Evolutionary conservation across 2,329 filamentous ascomycete species (phyloP).

Genomic region (Corinectria fuckeliana): DNA sequence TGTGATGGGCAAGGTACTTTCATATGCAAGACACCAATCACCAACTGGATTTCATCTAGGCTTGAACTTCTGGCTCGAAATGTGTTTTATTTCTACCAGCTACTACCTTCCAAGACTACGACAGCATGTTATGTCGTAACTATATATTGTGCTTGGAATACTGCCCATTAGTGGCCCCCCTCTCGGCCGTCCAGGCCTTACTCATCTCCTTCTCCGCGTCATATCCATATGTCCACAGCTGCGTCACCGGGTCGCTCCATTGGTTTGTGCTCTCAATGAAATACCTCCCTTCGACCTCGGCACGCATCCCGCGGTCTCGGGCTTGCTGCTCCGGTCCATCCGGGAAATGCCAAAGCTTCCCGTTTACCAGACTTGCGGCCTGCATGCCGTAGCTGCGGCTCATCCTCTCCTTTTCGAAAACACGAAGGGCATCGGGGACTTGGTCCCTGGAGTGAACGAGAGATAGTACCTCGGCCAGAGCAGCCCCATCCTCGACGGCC

Average conservation of each 20-base stretch:
- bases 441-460: constrained; percentile 36
- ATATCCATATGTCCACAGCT: constrained; percentile 57
- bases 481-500: constrained; percentile 51
- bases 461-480: constrained; percentile 43
- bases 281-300: constrained; percentile 46
- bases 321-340: constrained; percentile 51
- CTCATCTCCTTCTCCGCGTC: constrained; percentile 49
- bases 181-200: neutral
- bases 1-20: too few species aligned
- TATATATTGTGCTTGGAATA: neutral
- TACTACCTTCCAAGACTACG: too few species aligned
- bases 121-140: neutral
- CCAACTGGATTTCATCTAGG: too few species aligned
- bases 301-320: constrained; percentile 48
- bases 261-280: constrained; percentile 53
- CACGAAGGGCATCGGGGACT: constrained; percentile 40
- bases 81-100: too few species aligned
- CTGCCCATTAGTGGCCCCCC: neutral
- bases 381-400: constrained; percentile 48
- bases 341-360: constrained; percentile 53
- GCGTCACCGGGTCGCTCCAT: constrained; percentile 55
- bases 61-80: too few species aligned
- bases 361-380: constrained; percentile 53
- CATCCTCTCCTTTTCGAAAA: constrained; percentile 48
- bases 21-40: too few species aligned